Conservation (phyloP, 148 eudicot species). For the Vaccinium macrocarpon region DNA sequence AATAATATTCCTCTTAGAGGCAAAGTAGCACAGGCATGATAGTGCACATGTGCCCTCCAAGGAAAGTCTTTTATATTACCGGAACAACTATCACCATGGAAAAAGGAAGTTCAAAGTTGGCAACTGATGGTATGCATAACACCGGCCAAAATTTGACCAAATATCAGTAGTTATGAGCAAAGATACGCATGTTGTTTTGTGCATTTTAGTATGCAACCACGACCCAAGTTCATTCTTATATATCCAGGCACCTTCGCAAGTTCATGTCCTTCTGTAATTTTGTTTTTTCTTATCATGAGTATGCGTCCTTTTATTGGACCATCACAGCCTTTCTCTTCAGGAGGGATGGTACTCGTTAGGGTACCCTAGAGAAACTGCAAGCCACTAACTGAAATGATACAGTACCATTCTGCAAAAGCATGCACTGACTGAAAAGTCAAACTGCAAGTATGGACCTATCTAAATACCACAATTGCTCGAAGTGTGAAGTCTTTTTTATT, state of each 20-base stretch:
- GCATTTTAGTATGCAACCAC: too few species aligned
- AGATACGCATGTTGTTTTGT: background rate
- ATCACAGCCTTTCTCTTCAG: background rate
- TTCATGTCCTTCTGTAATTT: background rate
- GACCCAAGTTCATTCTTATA: background rate
- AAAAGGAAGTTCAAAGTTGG: slow-evolving; percentile 2
- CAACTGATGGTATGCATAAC: slow-evolving; percentile 8
- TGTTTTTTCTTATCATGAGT: too few species aligned
- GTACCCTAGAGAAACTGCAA: background rate
- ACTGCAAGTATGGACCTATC: background rate
- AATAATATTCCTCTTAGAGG: slow-evolving; percentile 5
- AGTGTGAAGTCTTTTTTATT: background rate
- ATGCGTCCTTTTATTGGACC: background rate
- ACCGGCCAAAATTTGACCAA: slow-evolving; percentile 21
- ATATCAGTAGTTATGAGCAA: slow-evolving; percentile 12
- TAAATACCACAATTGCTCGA: background rate
- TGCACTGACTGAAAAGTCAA: background rate
- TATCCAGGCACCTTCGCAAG: background rate
- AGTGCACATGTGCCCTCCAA: slow-evolving; percentile 7
- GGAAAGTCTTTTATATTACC: slow-evolving; percentile 7
- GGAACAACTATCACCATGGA: slow-evolving; percentile 10
- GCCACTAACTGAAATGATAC: too few species aligned
- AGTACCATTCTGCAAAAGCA: background rate
- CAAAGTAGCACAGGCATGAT: background rate
- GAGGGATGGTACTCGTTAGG: background rate